phyloP scores from a whole-genome alignment of 2,329 filamentous ascomycete genomes.

The Aspergillus ibericus region DNA sequence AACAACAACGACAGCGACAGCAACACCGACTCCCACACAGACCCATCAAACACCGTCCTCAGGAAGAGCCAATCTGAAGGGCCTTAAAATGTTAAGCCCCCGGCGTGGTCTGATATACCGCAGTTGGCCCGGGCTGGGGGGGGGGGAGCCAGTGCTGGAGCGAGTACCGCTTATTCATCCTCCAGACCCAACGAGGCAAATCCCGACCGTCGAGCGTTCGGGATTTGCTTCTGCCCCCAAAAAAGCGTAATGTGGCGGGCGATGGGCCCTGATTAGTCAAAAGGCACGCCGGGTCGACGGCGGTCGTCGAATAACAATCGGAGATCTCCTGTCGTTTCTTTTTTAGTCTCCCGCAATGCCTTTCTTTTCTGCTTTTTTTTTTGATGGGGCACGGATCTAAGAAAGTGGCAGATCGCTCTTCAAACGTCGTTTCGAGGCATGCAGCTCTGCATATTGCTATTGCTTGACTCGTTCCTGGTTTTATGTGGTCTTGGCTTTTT shows the following conservation, averaged over 20 bases:
- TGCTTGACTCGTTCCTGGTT: background rate
- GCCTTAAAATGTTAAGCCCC: constrained; percentile 12
- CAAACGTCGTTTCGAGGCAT: background rate
- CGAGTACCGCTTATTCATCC: constrained; percentile 31
- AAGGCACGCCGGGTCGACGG: background rate
- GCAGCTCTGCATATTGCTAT: background rate
- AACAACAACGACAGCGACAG: background rate
- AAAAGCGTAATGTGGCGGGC: background rate
- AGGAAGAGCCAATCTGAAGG: constrained; percentile 7
- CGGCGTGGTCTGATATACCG: constrained; percentile 33
- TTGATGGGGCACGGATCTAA: background rate
- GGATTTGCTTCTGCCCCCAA: constrained; percentile 30
- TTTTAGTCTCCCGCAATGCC: background rate
- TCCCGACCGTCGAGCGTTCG: constrained; percentile 33
- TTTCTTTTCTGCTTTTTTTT: background rate
- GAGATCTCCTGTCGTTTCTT: background rate
- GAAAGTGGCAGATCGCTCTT: background rate
- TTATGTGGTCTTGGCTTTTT: background rate
- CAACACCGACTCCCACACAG: background rate
- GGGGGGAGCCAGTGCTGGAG: background rate
- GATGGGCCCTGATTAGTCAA: background rate
- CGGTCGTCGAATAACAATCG: background rate
- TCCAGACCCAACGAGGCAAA: constrained; percentile 28
- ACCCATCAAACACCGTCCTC: background rate
- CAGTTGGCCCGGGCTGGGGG: too few species aligned